A percentile compares a stretch with the other conserved stretches of the same genome.
Conservation (phyloP, 2,329 filamentous ascomycete species). For the Colletotrichum godetiae region DNA sequence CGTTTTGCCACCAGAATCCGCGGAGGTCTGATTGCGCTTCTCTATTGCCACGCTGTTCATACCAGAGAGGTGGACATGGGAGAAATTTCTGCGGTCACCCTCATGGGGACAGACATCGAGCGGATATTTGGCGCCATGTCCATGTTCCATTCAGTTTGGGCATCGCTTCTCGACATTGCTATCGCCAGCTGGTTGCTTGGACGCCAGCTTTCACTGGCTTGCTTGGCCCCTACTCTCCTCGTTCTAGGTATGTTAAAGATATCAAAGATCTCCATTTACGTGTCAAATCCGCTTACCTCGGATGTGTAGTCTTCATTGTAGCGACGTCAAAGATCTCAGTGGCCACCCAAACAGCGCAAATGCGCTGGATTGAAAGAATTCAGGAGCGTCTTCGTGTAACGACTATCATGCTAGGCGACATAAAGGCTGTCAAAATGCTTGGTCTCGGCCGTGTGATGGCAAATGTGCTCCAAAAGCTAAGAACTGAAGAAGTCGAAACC, state of each 20-base stretch:
- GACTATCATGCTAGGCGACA: slow-evolving; percentile 52
- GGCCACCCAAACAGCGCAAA: slow-evolving; percentile 40
- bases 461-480: slow-evolving; percentile 40
- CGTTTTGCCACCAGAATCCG: slow-evolving; percentile 40
- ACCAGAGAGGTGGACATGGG: slow-evolving; percentile 39
- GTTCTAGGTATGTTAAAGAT: slow-evolving; percentile 26
- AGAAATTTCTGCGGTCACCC: slow-evolving; percentile 42
- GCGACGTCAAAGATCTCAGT: slow-evolving; percentile 35
- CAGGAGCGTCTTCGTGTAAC: slow-evolving; percentile 56
- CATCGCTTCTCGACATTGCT: slow-evolving; percentile 40
- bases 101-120: slow-evolving; percentile 49
- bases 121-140: slow-evolving; percentile 41
- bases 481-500: slow-evolving; percentile 43
- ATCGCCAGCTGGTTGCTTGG: slow-evolving; percentile 45
- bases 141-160: slow-evolving; percentile 45
- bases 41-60: slow-evolving; percentile 40
- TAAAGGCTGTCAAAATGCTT: slow-evolving; percentile 59
- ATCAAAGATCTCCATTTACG: too few species aligned
- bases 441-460: slow-evolving; percentile 43
- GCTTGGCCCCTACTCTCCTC: slow-evolving; percentile 41
- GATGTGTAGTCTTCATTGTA: slow-evolving; percentile 36
- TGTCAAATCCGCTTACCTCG: not conserved
- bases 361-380: slow-evolving; percentile 55
- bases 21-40: slow-evolving; percentile 39
- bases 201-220: slow-evolving; percentile 43